phyloP scores from a whole-genome alignment of 495 filamentous ascomycete species.

The Cairneyella variabilis region DNA sequence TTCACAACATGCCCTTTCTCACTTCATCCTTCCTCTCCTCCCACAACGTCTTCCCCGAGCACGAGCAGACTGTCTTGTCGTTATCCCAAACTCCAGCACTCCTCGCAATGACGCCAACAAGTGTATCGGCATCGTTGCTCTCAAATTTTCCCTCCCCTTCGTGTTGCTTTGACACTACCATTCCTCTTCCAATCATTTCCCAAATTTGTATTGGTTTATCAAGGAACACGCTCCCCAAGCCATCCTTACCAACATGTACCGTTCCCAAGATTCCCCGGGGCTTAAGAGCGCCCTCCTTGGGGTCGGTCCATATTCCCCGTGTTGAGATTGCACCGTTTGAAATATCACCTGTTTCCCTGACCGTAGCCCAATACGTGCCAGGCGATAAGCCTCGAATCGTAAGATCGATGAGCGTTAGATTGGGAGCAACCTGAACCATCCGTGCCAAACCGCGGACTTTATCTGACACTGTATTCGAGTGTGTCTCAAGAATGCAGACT shows the following conservation, averaged over 20 bases:
- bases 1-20: conserved; percentile 66
- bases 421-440: conserved; percentile 75
- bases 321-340: conserved; percentile 75
- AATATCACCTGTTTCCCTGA: conserved; percentile 87
- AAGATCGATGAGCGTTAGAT: conserved; percentile 78
- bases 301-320: conserved; percentile 72
- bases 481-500: conserved; percentile 95
- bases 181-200: conserved; percentile 90
- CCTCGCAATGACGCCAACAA: conserved; percentile 89
- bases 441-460: conserved; percentile 72
- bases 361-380: conserved; percentile 76
- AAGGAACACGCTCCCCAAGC: conserved; percentile 72
- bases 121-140: conserved; percentile 71
- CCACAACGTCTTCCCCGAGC: conserved; percentile 97
- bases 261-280: conserved; percentile 69
- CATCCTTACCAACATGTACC: conserved; percentile 63
- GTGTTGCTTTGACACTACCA: conserved; percentile 68
- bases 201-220: conserved; percentile 81
- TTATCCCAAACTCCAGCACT: conserved; percentile 98
- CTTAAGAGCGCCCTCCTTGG: conserved; percentile 42
- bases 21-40: conserved; percentile 92
- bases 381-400: conserved; percentile 80
- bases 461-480: conserved; percentile 53
- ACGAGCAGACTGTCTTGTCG: conserved; percentile 92
- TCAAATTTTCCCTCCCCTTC: conserved; percentile 46